These are phyloP conservation scores for Triticum timopheevii DNA, from an alignment of 176 grass and related monocot genomes.

Conservation along the genomic window DNA sequence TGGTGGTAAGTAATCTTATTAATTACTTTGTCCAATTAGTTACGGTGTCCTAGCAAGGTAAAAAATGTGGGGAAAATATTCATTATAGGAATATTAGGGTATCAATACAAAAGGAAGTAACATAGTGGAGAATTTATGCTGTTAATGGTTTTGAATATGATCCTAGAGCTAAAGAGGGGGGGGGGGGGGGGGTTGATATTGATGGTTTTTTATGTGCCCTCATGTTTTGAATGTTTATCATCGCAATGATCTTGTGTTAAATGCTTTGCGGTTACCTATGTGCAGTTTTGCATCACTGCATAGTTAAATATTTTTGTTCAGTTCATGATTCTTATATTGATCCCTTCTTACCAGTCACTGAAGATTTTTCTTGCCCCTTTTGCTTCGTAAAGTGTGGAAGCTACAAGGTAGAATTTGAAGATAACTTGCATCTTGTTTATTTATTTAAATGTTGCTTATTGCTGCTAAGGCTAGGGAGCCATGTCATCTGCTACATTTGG, in stretches of 20 bases:
- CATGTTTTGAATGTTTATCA: neutral
- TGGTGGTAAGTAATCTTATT: neutral
- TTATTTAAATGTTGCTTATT: neutral
- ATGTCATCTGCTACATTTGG: too few relatives aligned
- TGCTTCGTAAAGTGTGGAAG: constrained; percentile 76
- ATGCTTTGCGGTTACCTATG: constrained; percentile 1
- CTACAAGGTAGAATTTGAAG: constrained; percentile 61
- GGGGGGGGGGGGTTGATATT: neutral
- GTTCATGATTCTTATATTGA: neutral
- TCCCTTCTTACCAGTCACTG: constrained; percentile 59
- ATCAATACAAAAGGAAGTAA: neutral
- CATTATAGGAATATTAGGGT: neutral
- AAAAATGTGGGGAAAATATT: neutral
- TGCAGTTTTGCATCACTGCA: neutral
- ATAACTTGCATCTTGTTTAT: neutral
- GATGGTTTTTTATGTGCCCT: too few relatives aligned
- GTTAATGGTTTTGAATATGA: neutral
- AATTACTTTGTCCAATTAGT: neutral
- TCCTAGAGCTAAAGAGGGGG: neutral
- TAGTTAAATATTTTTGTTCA: neutral
- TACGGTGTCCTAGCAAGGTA: neutral
- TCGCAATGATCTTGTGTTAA: neutral
- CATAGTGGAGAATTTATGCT: neutral
- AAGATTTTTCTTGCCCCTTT: constrained; percentile 76
- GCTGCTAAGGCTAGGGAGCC: neutral